Evolutionary conservation across 768 basidiomycete genomes (phyloP).

Genomic region (Podaxis pistillaris): DNA sequence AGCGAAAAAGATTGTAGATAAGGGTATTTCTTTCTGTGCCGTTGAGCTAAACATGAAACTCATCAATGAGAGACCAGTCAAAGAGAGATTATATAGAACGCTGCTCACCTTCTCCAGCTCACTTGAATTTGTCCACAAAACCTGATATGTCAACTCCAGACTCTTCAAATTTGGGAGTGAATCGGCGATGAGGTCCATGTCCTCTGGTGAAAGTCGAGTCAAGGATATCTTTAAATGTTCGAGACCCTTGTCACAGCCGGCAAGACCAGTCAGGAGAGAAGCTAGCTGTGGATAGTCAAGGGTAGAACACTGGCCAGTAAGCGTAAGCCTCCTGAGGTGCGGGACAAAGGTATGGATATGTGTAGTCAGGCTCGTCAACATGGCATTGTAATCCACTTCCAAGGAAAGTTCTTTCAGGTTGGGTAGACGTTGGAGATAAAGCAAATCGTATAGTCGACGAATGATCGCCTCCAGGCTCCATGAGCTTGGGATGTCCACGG

Average conservation of each 20-base stretch:
- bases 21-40: not conserved
- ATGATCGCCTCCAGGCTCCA: constrained; percentile 4
- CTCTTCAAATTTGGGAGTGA: constrained; percentile 2
- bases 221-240: constrained; percentile 9
- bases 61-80: not conserved
- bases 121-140: not conserved
- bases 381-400: not conserved
- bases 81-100: not conserved
- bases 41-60: not conserved
- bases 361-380: not conserved
- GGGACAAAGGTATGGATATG: constrained; percentile 12
- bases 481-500: constrained; percentile 6
- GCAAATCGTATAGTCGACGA: constrained; percentile 1
- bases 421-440: constrained; percentile 1
- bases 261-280: not conserved
- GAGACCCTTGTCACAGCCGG: constrained; percentile 1
- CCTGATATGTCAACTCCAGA: constrained; percentile 3
- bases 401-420: constrained; percentile 4
- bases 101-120: not conserved
- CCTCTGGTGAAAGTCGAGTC: not conserved
- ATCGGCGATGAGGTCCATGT: not conserved
- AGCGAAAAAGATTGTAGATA: constrained; percentile 2
- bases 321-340: constrained; percentile 4
- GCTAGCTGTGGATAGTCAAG: constrained; percentile 2
- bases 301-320: constrained; percentile 2